These are phyloP conservation scores for Gaeumannomyces sp. DNA, from an alignment of 2,329 filamentous ascomycete species.

Conservation along the genomic window DNA sequence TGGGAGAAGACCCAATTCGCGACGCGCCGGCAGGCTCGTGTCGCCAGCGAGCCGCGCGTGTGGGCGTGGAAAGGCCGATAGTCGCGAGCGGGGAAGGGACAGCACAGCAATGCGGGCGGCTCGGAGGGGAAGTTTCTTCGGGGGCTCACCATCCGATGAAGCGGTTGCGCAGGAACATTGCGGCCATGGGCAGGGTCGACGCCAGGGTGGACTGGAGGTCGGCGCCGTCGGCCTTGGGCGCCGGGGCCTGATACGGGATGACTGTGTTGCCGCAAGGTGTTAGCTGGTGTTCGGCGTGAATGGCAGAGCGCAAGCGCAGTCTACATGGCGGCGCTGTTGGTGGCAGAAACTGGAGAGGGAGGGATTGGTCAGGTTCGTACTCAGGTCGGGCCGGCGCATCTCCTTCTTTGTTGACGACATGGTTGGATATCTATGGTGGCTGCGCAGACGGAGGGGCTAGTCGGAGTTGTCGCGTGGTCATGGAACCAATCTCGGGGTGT, in stretches of 20 bases:
- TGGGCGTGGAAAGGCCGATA: too few relatives aligned
- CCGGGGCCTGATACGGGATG: slow-evolving; percentile 79
- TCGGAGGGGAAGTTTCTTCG: not conserved
- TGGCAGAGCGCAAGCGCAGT: not conserved
- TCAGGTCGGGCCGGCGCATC: slow-evolving; percentile 37
- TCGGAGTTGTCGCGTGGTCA: not conserved
- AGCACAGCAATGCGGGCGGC: too few relatives aligned
- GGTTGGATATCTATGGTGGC: not conserved
- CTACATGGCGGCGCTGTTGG: too few relatives aligned
- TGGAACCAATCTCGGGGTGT: not conserved
- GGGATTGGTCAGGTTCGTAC: slow-evolving; percentile 23
- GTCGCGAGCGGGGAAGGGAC: too few relatives aligned
- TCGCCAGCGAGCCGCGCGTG: too few relatives aligned
- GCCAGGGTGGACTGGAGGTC: slow-evolving; percentile 67
- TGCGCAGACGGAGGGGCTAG: not conserved
- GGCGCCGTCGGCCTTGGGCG: slow-evolving; percentile 52
- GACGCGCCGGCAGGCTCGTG: too few relatives aligned
- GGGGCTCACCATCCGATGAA: slow-evolving; percentile 55
- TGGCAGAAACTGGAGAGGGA: too few relatives aligned
- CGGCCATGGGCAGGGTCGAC: slow-evolving; percentile 89
- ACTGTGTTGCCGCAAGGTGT: slow-evolving; percentile 44
- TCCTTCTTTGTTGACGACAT: slow-evolving; percentile 35
- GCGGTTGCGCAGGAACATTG: slow-evolving; percentile 89
- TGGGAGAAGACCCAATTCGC: too few relatives aligned
- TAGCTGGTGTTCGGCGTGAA: not conserved